Base-by-base conservation (phyloP, 2,329 filamentous ascomycete genomes). In the Phoma sp. region DNA sequence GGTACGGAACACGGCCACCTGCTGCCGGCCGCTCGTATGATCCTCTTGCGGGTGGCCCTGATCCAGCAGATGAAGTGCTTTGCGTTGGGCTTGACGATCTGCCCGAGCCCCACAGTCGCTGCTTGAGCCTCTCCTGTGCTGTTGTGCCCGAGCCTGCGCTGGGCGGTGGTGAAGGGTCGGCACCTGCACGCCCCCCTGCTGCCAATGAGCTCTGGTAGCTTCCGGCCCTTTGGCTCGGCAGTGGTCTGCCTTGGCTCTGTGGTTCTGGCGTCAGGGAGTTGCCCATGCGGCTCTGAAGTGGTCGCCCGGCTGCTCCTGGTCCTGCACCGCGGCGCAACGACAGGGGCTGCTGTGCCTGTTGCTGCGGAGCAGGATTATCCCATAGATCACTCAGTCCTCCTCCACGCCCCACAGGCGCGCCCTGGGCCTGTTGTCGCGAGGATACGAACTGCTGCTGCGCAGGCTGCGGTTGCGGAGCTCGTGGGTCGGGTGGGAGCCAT, bases 401-500 rank as follows among this genome's bases (percentile, higher is more conserved):
- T 50, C 63, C 58, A 10, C 52, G 46, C 35, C 53, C 78, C 47
- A 63, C 61, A 11, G 60, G 59, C 13, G 57, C 52, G 25, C 53
- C 60, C 39, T 71, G 66, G 33, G 60, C 65, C 32, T 71, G 69
- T 47, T 70, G 69, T 35, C 67, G 73, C 54, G 72, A 83, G 74
- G 60, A 83, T 77, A 75, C 84, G 80, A 58, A 86, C 72, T 52
- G 84, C 74, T 52, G 84, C 74, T 60, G 62, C 4, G 78, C 64
- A 22, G 83, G 79, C 33, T 82, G 82, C n/a, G 43, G 42, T 43
- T 65, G 65, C 37, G 86, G 86, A 4, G 84, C 85, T 76, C 91
- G 93, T n/a, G 91, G 93, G 74, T 96, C 91, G 5, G 90, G 88
- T 7, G 93, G 91, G 7, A 98, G 87, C 93, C 95, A 98, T 64